Evolutionary conservation across 2,329 filamentous ascomycete genomes (phyloP), one percentile per base, ranked within the genome.

Genomic region (Septoria petroselini): DNA sequence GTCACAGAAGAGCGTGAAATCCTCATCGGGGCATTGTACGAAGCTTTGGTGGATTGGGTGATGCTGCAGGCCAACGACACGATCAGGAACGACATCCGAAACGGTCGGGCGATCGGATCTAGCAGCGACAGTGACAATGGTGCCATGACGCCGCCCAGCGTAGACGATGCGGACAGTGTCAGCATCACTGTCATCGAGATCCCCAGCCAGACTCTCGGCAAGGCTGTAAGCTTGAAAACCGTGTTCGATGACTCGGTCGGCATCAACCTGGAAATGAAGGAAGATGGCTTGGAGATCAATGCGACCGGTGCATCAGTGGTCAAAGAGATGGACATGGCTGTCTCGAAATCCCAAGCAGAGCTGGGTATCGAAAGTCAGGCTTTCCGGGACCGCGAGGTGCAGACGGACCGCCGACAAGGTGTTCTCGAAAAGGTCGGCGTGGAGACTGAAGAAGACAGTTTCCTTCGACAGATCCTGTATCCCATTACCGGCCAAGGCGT

Each of bases 201-300:
- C 7, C 89, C 93, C 0, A 81, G 84, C 55, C 83, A 88, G 23
- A 77, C 80, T 1, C 76, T 98, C 0, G 90, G 87, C 51, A 96
- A 93, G 70, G 93, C 91, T 0, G 71, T 94, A n/a, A 83, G 88
- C 9, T 82, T 98, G 73, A 86, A 89, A 31, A 88, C 88, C 11
- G 82, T 97, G 29, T 98, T 98, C 62, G 91, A 98, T 59, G 93
- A 97, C 62, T 81, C 77, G n/a, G 76, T 85, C 15, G 93, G 93
- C 43, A 96, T 98, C 72, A 97, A 97, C 61, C 80, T 86, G 0
- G 93, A 98, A 73, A 97, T 98, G 91, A 95, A 91, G 64, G 85
- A 91, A 55, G 93, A 98, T 59, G 93, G 93, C 7, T 80, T 98
- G 1, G 80, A 87, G n/a, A 79, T 94, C 2, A 72, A 79, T 1